Conservation (phyloP, 2,329 filamentous ascomycete species). For the Sporothrix brasiliensis region DNA sequence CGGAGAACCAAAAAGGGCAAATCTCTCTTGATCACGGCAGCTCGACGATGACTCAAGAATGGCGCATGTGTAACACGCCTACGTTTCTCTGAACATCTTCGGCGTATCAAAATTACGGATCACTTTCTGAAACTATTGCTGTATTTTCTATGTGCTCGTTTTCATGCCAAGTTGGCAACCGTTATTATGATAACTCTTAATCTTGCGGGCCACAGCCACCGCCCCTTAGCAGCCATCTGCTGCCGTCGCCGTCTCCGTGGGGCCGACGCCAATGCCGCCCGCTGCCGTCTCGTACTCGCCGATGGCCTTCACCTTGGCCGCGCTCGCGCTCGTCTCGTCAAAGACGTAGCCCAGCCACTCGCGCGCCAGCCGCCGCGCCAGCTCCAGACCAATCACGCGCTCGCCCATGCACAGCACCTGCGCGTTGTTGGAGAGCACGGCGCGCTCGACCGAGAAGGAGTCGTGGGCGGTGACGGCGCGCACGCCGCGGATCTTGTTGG, state of each 20-base stretch:
- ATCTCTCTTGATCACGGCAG: constrained; percentile 7
- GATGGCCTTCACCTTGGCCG: constrained; percentile 53
- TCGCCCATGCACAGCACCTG: constrained; percentile 88
- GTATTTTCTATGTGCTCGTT: background rate
- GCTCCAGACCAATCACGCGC: constrained; percentile 77
- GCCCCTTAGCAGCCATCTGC: constrained; percentile 28
- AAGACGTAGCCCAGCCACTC: constrained; percentile 88
- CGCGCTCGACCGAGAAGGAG: constrained; percentile 78
- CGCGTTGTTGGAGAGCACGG: constrained; percentile 80
- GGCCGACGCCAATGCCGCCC: constrained; percentile 36
- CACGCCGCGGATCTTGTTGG: constrained; percentile 84
- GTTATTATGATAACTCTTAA: background rate
- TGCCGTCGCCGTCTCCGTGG: constrained; percentile 34
- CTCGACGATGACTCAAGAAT: background rate
- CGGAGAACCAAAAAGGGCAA: constrained; percentile 21
- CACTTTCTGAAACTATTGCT: background rate
- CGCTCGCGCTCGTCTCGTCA: constrained; percentile 64
- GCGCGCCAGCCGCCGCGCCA: constrained; percentile 73
- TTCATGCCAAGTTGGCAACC: background rate
- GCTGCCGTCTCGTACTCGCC: constrained; percentile 41
- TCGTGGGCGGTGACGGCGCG: constrained; percentile 89
- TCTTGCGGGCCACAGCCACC: too few relatives aligned
- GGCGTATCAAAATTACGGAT: too few relatives aligned
- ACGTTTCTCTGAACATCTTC: background rate
- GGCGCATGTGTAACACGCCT: too few relatives aligned